These are phyloP conservation scores for Phytophthora cajani DNA, from an alignment of 352 stramenopile species.

Conservation along the genomic window DNA sequence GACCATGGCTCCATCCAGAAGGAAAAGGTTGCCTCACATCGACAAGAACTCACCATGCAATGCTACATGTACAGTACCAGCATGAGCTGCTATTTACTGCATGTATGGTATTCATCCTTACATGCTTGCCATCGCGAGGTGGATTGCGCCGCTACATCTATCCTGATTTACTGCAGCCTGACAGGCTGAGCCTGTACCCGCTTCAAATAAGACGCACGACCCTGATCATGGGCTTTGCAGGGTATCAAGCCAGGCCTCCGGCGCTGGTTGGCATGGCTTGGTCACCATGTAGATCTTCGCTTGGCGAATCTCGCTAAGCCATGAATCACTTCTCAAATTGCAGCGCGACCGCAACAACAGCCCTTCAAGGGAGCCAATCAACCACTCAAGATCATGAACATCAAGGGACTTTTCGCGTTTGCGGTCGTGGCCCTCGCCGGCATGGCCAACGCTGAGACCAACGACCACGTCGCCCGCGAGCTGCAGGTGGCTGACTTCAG, in stretches of 20 bases:
- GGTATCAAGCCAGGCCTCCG: neutral
- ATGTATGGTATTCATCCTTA: no score
- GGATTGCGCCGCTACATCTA: neutral
- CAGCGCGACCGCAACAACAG: conserved; percentile 5
- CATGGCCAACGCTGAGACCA: conserved; percentile 24
- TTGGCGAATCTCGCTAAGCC: neutral
- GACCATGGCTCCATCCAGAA: neutral
- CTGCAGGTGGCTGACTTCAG: conserved; percentile 49
- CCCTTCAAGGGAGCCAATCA: neutral
- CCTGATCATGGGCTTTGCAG: conserved; percentile 24
- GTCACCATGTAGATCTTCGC: neutral
- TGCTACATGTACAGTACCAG: neutral
- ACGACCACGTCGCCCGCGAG: conserved; percentile 22
- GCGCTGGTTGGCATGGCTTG: neutral
- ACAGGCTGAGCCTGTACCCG: no score
- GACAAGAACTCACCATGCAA: neutral
- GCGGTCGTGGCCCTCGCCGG: conserved; percentile 26
- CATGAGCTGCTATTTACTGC: no score
- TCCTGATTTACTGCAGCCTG: conserved; percentile 5
- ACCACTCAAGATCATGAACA: conserved; percentile 26
- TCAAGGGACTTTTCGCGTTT: conserved; percentile 37
- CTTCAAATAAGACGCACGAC: no score
- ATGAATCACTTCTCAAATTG: conserved; percentile 27
- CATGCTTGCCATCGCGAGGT: neutral
- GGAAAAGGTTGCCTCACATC: neutral